Conservation (phyloP, 805 yeast species). For the Nakazawaea ernobii region DNA sequence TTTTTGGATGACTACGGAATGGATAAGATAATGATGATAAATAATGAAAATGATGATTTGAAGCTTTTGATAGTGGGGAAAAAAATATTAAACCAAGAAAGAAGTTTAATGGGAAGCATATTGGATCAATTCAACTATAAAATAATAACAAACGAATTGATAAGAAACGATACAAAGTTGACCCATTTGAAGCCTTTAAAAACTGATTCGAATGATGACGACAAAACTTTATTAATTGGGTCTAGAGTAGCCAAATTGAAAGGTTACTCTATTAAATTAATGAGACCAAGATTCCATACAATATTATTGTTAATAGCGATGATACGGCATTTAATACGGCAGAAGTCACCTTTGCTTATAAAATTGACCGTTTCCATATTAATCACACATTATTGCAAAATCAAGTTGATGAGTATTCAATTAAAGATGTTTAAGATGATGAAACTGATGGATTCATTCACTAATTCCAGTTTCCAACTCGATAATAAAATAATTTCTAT, state of each 20-base stretch:
- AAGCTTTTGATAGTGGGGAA: slow-evolving; percentile 2
- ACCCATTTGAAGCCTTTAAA: not conserved
- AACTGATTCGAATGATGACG: not conserved
- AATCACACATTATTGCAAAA: not conserved
- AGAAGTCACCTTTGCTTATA: not conserved
- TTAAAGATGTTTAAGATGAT: slow-evolving; percentile 1
- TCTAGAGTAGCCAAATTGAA: not conserved
- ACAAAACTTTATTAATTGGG: not conserved
- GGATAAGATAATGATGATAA: not conserved
- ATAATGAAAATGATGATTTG: not conserved
- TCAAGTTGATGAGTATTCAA: not conserved
- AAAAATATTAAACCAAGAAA: not conserved
- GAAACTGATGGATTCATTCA: not conserved
- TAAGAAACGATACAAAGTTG: not conserved
- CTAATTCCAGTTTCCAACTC: not conserved
- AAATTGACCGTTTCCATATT: not conserved
- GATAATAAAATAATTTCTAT: not conserved
- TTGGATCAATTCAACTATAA: slow-evolving; percentile 6
- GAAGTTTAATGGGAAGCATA: not conserved
- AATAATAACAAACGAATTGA: slow-evolving; percentile 3
- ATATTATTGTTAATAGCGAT: not conserved
- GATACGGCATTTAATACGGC: not conserved
- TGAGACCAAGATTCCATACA: not conserved
- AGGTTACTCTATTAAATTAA: not conserved
- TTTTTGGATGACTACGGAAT: not conserved